These are phyloP conservation scores for Nakazawaea wickerhamii DNA, from an alignment of 805 yeast species.

Conservation along the genomic window DNA sequence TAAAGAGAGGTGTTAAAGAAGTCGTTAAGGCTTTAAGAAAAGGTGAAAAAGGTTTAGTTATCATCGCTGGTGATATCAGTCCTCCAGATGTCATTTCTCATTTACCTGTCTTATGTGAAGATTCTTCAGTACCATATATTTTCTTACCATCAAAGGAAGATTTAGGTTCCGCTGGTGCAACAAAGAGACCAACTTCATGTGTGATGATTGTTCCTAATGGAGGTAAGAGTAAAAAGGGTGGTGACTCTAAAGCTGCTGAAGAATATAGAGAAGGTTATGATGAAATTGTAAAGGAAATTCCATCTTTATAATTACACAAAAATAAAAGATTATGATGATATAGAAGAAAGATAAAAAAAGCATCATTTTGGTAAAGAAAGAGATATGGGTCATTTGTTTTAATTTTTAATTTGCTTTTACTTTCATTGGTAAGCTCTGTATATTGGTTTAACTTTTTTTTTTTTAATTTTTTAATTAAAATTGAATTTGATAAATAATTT, in stretches of 20 bases:
- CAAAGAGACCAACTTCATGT: conserved; percentile 98
- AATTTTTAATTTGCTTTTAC: background rate
- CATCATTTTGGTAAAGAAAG: background rate
- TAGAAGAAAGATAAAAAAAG: background rate
- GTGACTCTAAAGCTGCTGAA: conserved; percentile 60
- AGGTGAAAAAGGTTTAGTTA: conserved; percentile 95
- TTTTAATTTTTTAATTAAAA: background rate
- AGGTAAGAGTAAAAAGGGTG: conserved; percentile 71
- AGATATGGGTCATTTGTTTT: background rate
- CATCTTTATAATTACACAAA: conserved; percentile 27
- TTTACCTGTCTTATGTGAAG: conserved; percentile 96
- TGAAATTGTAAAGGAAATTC: conserved; percentile 90
- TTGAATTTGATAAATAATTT: conserved; percentile 1
- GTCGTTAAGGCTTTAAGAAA: conserved; percentile 96
- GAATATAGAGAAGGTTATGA: conserved; percentile 92
- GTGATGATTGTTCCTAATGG: conserved; percentile 97
- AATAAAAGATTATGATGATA: background rate
- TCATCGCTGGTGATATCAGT: conserved; percentile 96
- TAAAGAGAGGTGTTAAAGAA: conserved; percentile 97
- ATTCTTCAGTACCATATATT: conserved; percentile 80
- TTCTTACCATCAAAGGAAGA: conserved; percentile 98
- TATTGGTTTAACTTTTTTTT: background rate
- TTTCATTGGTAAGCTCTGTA: conserved; percentile 1
- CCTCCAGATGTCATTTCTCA: conserved; percentile 97
- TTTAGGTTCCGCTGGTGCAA: conserved; percentile 97